Evolutionary conservation across 2,329 filamentous ascomycete species (phyloP).

Genomic region (Fusarium scirpi): DNA sequence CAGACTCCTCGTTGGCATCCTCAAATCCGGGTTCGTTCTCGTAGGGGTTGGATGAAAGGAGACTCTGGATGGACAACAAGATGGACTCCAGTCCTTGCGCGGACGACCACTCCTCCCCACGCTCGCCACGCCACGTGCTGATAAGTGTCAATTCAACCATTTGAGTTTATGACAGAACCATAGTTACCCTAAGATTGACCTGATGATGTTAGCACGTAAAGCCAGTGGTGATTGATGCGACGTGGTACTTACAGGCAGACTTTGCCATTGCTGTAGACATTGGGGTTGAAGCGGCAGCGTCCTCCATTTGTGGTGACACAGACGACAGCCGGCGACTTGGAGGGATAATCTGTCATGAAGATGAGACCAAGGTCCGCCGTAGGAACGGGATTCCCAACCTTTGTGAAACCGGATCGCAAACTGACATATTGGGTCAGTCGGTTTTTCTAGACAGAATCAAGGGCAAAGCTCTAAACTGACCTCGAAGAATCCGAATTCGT

Average conservation of each 20-base stretch:
- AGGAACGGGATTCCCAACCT: conserved; percentile 60
- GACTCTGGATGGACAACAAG: conserved; percentile 92
- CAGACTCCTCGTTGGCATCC: conserved; percentile 72
- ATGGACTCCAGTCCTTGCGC: conserved; percentile 96
- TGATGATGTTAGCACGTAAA: conserved; percentile 53
- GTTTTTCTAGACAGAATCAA: not conserved
- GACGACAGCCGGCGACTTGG: conserved; percentile 70
- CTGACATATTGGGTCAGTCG: conserved; percentile 55
- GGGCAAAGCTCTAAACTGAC: conserved; percentile 59
- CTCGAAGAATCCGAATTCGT: conserved; percentile 98
- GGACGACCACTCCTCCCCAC: conserved; percentile 94
- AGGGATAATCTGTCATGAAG: conserved; percentile 79
- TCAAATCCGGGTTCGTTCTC: conserved; percentile 97
- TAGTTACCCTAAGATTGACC: conserved; percentile 84
- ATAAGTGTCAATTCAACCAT: conserved; percentile 27
- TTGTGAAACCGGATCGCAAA: conserved; percentile 82
- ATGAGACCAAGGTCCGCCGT: conserved; percentile 20
- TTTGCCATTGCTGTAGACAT: conserved; percentile 91
- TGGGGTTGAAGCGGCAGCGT: conserved; percentile 91
- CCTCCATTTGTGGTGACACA: conserved; percentile 91
- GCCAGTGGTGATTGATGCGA: not conserved
- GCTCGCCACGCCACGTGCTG: conserved; percentile 92
- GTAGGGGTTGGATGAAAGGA: conserved; percentile 94
- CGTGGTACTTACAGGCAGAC: conserved; percentile 81
- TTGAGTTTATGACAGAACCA: not conserved